These are phyloP conservation scores for Thermoascus crustaceus DNA, from an alignment of 2,329 filamentous ascomycete genomes.

Conservation along the genomic window DNA sequence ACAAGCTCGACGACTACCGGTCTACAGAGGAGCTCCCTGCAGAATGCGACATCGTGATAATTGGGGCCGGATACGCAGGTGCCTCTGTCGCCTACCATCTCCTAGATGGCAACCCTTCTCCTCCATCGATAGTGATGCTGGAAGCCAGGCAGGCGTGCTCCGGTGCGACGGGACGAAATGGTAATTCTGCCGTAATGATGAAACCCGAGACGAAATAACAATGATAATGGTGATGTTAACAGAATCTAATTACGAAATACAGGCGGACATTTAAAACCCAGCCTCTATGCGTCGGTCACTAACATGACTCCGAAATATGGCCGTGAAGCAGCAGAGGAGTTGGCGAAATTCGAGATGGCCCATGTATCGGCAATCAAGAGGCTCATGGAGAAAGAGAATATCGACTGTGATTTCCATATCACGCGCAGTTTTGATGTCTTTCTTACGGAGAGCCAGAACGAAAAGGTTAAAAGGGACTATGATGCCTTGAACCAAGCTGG, in stretches of 20 bases:
- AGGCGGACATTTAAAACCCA: conserved; percentile 38
- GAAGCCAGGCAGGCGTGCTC: conserved; percentile 37
- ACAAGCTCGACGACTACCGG: conserved; percentile 33
- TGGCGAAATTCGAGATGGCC: conserved; percentile 33
- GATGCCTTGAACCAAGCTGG: conserved; percentile 20
- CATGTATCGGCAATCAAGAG: conserved; percentile 34
- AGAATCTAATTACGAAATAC: not conserved
- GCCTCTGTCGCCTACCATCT: conserved; percentile 39
- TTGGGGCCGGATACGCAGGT: conserved; percentile 43
- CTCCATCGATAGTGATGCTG: conserved; percentile 29
- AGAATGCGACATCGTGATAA: conserved; percentile 38
- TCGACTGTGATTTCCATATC: conserved; percentile 37
- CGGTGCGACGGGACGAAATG: conserved; percentile 40
- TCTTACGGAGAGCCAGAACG: conserved; percentile 21
- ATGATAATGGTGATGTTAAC: not conserved
- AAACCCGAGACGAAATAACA: not conserved
- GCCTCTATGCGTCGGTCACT: conserved; percentile 31
- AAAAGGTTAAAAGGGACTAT: conserved; percentile 22
- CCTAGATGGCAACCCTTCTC: conserved; percentile 12
- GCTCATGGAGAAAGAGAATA: conserved; percentile 31
- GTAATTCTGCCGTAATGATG: conserved; percentile 10
- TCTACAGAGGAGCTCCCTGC: conserved; percentile 33
- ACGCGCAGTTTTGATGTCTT: conserved; percentile 34
- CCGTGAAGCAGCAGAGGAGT: conserved; percentile 27
- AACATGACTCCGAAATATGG: conserved; percentile 25